These are phyloP conservation scores for Magnolia changhungtana DNA, from an alignment of 164 flowering plant genomes.

Conservation along the genomic window DNA sequence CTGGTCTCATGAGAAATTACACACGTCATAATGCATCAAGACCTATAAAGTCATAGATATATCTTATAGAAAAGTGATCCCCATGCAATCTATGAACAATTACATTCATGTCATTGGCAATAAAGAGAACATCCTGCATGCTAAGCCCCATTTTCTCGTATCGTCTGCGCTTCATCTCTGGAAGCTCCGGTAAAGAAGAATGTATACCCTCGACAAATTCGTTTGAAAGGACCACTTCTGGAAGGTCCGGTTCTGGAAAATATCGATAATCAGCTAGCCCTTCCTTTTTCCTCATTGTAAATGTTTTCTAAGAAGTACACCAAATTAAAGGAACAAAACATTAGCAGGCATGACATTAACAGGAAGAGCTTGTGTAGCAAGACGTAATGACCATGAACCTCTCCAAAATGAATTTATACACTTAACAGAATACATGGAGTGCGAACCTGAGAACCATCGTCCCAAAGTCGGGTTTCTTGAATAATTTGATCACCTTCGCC, in stretches of 20 bases:
- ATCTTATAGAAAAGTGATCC: neutral
- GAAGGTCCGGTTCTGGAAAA: conserved; percentile 97
- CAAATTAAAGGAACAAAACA: neutral
- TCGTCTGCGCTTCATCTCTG: conserved; percentile 73
- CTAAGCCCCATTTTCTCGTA: conserved; percentile 83
- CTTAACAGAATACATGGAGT: conserved; percentile 6
- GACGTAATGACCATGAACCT: neutral
- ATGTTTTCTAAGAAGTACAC: conserved; percentile 52
- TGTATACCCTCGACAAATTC: conserved; percentile 55
- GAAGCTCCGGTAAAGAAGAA: conserved; percentile 75
- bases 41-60: neutral
- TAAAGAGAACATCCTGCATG: conserved; percentile 94
- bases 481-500: conserved; percentile 70
- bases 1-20: too few species aligned
- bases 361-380: neutral
- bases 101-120: conserved; percentile 76
- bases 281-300: conserved; percentile 94
- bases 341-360: conserved; percentile 8
- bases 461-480: conserved; percentile 96
- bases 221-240: conserved; percentile 59
- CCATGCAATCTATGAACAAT: conserved; percentile 18
- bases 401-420: neutral
- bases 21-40: too few species aligned
- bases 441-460: conserved; percentile 82
- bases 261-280: conserved; percentile 93